Conservation (phyloP, 495 filamentous ascomycete genomes). For the Neurospora discreta region DNA sequence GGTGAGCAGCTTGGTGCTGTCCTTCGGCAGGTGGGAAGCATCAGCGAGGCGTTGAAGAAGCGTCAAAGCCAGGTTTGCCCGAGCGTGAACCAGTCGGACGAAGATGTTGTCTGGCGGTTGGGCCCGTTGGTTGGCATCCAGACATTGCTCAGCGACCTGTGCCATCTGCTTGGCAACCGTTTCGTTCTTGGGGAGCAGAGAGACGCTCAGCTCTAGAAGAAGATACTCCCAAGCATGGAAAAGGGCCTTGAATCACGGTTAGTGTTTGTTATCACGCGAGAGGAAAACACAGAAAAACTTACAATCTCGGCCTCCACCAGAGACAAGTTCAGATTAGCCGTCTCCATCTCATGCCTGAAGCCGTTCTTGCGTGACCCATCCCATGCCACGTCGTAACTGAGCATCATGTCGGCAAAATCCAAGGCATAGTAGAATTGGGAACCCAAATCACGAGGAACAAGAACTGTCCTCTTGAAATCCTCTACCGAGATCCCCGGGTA, state of each 20-base stretch:
- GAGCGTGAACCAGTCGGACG: conserved; percentile 52
- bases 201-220: conserved; percentile 67
- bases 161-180: conserved; percentile 52
- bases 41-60: conserved; percentile 66
- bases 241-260: conserved; percentile 45
- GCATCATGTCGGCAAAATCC: conserved; percentile 56
- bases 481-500: conserved; percentile 58
- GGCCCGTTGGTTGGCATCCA: conserved; percentile 55
- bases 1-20: conserved; percentile 51
- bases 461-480: conserved; percentile 64
- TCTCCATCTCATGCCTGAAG: conserved; percentile 66
- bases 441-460: conserved; percentile 54
- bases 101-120: conserved; percentile 64
- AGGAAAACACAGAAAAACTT: conserved; percentile 26
- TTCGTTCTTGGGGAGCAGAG: conserved; percentile 46
- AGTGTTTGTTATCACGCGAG: conserved; percentile 4
- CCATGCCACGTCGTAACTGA: conserved; percentile 72
- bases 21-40: conserved; percentile 44
- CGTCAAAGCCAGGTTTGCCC: conserved; percentile 65
- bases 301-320: conserved; percentile 85
- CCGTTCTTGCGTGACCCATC: conserved; percentile 51
- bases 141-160: conserved; percentile 58
- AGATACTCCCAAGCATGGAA: conserved; percentile 85
- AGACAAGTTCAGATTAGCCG: conserved; percentile 81
- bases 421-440: conserved; percentile 73